Percentiles rank a stretch among this genome's conserved stretches.
These are phyloP conservation scores for Parathielavia appendiculata DNA, from an alignment of 495 filamentous ascomycete species.

Conservation along the genomic window DNA sequence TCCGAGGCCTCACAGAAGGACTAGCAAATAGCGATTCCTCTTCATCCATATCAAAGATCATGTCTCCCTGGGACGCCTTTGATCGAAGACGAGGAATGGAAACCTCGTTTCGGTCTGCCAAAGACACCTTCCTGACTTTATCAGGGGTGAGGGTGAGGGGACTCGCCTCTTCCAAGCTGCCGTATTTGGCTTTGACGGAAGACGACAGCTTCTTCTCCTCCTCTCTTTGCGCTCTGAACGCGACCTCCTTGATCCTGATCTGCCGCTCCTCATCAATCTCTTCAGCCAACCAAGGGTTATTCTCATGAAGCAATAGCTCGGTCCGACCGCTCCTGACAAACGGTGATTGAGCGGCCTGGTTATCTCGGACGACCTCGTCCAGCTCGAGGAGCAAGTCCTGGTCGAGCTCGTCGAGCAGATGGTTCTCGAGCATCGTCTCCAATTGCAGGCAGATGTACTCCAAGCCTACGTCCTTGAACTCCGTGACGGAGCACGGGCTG, in stretches of 20 bases:
- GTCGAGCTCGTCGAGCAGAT: slow-evolving; percentile 79
- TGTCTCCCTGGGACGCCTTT: slow-evolving; percentile 61
- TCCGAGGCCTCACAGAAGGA: slow-evolving; percentile 19
- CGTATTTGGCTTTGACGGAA: slow-evolving; percentile 43
- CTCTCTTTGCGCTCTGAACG: slow-evolving; percentile 54
- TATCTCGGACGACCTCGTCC: slow-evolving; percentile 70
- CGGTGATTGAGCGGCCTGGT: slow-evolving; percentile 70
- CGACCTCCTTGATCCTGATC: slow-evolving; percentile 45
- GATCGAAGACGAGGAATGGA: slow-evolving; percentile 59
- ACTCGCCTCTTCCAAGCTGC: slow-evolving; percentile 52
- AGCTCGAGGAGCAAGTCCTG: slow-evolving; percentile 73
- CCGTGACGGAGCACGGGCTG: slow-evolving; percentile 70
- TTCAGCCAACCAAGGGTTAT: slow-evolving; percentile 55
- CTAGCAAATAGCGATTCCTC: slow-evolving; percentile 41
- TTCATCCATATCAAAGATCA: slow-evolving; percentile 97
- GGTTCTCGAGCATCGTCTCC: slow-evolving; percentile 84
- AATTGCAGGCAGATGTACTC: slow-evolving; percentile 90
- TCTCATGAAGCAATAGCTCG: slow-evolving; percentile 63
- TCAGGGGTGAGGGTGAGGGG: slow-evolving; percentile 50
- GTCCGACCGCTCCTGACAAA: slow-evolving; percentile 69
- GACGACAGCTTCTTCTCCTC: slow-evolving; percentile 53
- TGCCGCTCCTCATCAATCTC: slow-evolving; percentile 51
- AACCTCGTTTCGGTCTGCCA: slow-evolving; percentile 42
- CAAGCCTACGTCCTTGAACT: slow-evolving; percentile 82
- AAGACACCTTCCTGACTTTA: slow-evolving; percentile 46